phyloP scores from a whole-genome alignment of 1,139 yeast genomes.

The Wickerhamiella infanticola region DNA sequence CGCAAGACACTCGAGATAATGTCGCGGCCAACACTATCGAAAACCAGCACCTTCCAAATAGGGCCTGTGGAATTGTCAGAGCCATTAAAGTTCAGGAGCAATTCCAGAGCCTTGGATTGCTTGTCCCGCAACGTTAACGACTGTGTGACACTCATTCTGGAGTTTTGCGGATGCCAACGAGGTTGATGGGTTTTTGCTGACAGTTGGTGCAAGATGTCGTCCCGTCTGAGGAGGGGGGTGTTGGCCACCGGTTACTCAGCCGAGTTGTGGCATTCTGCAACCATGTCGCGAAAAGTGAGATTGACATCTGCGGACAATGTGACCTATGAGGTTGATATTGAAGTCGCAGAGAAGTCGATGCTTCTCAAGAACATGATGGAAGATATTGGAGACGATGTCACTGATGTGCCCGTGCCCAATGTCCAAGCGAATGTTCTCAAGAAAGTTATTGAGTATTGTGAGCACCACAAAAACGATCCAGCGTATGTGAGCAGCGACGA shows the following conservation, averaged over 20 bases:
- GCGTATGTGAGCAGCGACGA: slow-evolving; percentile 68
- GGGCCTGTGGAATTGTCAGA: slow-evolving; percentile 18
- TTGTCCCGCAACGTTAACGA: slow-evolving; percentile 22
- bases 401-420: slow-evolving; percentile 76
- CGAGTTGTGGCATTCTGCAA: background rate
- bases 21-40: slow-evolving; percentile 69
- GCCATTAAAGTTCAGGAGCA: slow-evolving; percentile 63
- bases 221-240: background rate
- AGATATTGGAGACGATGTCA: slow-evolving; percentile 43
- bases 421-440: slow-evolving; percentile 61
- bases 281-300: slow-evolving; percentile 18
- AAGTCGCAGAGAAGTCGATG: slow-evolving; percentile 81
- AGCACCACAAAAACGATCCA: slow-evolving; percentile 72
- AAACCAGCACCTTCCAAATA: slow-evolving; percentile 83
- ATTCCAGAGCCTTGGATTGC: slow-evolving; percentile 38
- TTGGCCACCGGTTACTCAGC: no score
- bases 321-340: slow-evolving; percentile 38
- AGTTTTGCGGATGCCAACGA: background rate
- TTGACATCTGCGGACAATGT: slow-evolving; percentile 30
- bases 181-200: background rate
- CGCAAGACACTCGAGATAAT: slow-evolving; percentile 78
- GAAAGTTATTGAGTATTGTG: slow-evolving; percentile 94
- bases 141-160: background rate
- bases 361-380: slow-evolving; percentile 82
- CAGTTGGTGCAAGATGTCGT: background rate